These are phyloP conservation scores for Kodamaea lidongshanica DNA, from an alignment of 805 yeast genomes.

Conservation along the genomic window DNA sequence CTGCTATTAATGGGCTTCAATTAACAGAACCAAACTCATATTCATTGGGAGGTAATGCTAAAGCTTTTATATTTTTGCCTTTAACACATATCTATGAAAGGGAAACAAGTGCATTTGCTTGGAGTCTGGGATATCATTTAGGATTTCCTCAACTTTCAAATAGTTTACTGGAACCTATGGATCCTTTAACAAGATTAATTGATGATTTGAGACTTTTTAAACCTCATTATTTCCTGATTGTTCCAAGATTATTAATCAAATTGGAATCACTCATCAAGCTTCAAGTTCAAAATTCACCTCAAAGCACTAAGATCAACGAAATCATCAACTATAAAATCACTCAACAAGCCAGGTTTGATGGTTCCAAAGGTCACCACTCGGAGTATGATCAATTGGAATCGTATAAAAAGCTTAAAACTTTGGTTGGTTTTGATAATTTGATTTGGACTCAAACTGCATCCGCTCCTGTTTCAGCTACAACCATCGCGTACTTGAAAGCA, in stretches of 20 bases:
- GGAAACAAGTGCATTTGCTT: slow-evolving; percentile 36
- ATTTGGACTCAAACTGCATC: slow-evolving; percentile 26
- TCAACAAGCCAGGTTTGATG: slow-evolving; percentile 9
- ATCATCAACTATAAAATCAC: slow-evolving; percentile 9
- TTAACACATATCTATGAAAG: slow-evolving; percentile 57
- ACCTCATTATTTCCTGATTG: slow-evolving; percentile 26
- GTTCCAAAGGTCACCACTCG: slow-evolving; percentile 7
- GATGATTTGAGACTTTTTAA: slow-evolving; percentile 25
- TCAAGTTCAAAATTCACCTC: slow-evolving; percentile 3
- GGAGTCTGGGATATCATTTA: slow-evolving; percentile 43
- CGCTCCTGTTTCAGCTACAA: slow-evolving; percentile 21
- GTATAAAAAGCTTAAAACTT: slow-evolving; percentile 7
- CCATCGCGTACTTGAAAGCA: slow-evolving; percentile 22
- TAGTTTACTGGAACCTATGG: slow-evolving; percentile 4
- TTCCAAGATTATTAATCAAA: slow-evolving; percentile 35
- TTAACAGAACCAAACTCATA: slow-evolving; percentile 5
- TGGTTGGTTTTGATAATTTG: slow-evolving; percentile 16
- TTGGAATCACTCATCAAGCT: slow-evolving; percentile 20
- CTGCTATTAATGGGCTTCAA: slow-evolving; percentile 34
- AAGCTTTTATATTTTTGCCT: slow-evolving; percentile 38
- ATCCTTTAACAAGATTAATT: slow-evolving; percentile 19
- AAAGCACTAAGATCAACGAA: slow-evolving; percentile 6
- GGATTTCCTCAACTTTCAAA: slow-evolving; percentile 42
- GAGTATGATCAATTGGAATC: slow-evolving; percentile 14
- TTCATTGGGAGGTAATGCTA: slow-evolving; percentile 5